These are phyloP conservation scores for Capsella bursapastoris DNA, from an alignment of 345 rosid species.

Conservation along the genomic window DNA sequence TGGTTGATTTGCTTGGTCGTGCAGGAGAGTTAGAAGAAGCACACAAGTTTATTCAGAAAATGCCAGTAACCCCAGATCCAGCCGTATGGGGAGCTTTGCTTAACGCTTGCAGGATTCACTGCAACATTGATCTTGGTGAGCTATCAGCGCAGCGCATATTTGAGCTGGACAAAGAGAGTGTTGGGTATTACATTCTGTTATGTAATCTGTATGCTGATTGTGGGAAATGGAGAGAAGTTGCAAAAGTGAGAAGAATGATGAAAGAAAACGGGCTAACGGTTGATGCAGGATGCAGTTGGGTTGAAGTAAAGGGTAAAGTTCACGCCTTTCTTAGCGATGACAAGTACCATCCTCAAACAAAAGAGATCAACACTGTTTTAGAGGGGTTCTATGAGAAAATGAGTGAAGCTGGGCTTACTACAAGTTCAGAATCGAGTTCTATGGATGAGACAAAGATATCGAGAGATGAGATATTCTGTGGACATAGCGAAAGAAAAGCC, in stretches of 20 bases:
- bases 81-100: constrained; percentile 92
- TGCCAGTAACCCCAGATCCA: constrained; percentile 72
- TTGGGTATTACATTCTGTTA: constrained; percentile 72
- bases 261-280: constrained; percentile 64
- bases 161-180: constrained; percentile 60
- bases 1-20: constrained; percentile 88
- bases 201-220: constrained; percentile 69
- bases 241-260: constrained; percentile 64
- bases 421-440: constrained; percentile 44
- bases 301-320: constrained; percentile 74
- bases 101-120: constrained; percentile 74
- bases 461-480: constrained; percentile 75
- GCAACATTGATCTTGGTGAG: constrained; percentile 61
- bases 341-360: constrained; percentile 59
- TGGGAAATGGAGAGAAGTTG: constrained; percentile 75
- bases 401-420: constrained; percentile 47
- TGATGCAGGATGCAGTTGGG: constrained; percentile 93
- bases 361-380: constrained; percentile 63
- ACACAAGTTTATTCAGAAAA: constrained; percentile 56
- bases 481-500: constrained; percentile 85
- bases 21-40: constrained; percentile 74
- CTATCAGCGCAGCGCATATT: constrained; percentile 65
- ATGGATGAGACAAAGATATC: constrained; percentile 59
- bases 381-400: constrained; percentile 67
- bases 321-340: constrained; percentile 83